These are phyloP conservation scores for Leccinum griseonigrum DNA, from an alignment of 1,284 basidiomycete species.

Conservation along the genomic window DNA sequence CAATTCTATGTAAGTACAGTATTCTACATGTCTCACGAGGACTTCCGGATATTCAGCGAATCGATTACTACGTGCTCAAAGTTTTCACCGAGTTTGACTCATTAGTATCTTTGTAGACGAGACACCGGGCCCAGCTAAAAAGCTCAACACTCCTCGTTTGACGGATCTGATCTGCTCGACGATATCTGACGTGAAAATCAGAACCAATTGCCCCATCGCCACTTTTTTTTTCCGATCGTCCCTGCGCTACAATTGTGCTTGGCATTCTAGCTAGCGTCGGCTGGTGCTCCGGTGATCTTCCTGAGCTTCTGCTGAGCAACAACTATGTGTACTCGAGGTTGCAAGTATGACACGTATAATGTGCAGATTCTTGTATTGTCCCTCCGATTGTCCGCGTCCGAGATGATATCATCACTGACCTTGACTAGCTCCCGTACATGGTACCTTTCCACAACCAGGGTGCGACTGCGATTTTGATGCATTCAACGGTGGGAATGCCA, in stretches of 20 bases:
- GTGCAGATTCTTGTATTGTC: neutral
- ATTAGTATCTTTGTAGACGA: neutral
- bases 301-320: neutral
- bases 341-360: neutral
- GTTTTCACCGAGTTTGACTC: neutral
- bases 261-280: neutral
- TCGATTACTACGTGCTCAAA: neutral
- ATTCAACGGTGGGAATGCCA: conserved; percentile 48
- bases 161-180: neutral
- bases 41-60: neutral
- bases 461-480: conserved; percentile 43
- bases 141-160: neutral
- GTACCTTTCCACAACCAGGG: conserved; percentile 64
- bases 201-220: conserved; percentile 2
- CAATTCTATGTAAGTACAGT: neutral
- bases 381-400: neutral
- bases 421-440: conserved; percentile 34
- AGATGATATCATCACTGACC: conserved; percentile 3
- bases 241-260: neutral
- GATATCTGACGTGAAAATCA: neutral
- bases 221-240: neutral
- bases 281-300: neutral
- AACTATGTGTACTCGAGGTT: conserved; percentile 1
- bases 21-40: neutral
- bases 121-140: neutral